A percentile compares a stretch with the other conserved stretches of the same genome.
phyloP scores from a whole-genome alignment of 371 early-diverging fungal genomes.

The Mucor racemosus region DNA sequence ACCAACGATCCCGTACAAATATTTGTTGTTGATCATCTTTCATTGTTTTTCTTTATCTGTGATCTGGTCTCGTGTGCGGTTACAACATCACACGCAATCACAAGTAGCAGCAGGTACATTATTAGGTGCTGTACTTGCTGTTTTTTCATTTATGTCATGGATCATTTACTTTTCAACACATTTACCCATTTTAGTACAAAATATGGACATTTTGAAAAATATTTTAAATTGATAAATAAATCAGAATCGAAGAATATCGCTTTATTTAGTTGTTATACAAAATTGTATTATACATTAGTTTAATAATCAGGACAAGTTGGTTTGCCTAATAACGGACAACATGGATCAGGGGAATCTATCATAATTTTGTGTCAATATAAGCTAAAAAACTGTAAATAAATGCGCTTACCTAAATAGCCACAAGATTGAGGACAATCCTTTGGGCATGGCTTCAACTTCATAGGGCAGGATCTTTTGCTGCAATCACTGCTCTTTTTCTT shows the following conservation, averaged over 20 bases:
- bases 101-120: conserved; percentile 57
- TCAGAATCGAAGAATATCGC: neutral
- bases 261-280: neutral
- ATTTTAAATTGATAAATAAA: neutral
- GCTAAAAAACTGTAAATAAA: neutral
- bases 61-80: conserved; percentile 59
- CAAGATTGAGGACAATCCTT: conserved; percentile 20
- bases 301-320: conserved; percentile 17
- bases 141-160: conserved; percentile 48
- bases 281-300: neutral
- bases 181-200: neutral
- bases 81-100: conserved; percentile 55
- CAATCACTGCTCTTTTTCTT: neutral
- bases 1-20: neutral
- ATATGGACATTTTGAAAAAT: neutral
- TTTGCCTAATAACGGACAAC: conserved; percentile 17
- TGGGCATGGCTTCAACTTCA: conserved; percentile 14
- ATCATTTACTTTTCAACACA: neutral
- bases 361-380: neutral
- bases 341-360: conserved; percentile 23
- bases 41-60: conserved; percentile 49
- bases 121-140: conserved; percentile 42
- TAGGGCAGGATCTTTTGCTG: neutral
- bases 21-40: conserved; percentile 9
- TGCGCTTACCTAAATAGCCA: conserved; percentile 13